Base-by-base conservation (phyloP, 2,329 filamentous ascomycete genomes). In the Clathrospora elynae region DNA sequence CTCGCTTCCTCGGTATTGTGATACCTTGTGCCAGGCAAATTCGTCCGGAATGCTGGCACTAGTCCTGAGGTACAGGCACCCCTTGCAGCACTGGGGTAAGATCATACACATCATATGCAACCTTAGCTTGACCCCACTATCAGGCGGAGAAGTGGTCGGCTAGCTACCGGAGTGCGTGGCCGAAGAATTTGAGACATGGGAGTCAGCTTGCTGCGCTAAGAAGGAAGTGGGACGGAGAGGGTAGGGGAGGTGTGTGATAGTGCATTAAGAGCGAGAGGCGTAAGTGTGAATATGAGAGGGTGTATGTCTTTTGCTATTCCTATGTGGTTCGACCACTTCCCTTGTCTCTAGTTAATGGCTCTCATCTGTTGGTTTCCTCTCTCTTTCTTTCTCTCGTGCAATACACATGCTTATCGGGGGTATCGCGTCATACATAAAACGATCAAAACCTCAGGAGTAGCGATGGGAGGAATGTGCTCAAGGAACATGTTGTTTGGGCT, bases 121-220 rank as follows among this genome's bases (percentile, higher is more conserved):
- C 29, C 13, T 42, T 29, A 49, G 46, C 41, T 6, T 46, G 40
- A 29, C 41, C 45, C 49, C 45, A 49, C 38, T 39, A 69, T 78
- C 4, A 59, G 68, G 61, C 3, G 78, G 78, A 28, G 69, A 63
- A n/a, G 12, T 82, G 78, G 78, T 67, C 61, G 1, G 72, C 73
- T 19, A 77, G 73, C 29, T 67, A 68, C 43, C 55, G 71, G 24
- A 56, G 57, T 2, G 64, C 51, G 1, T 80, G 77, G 51, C 78
- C 78, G 6, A 71, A 53, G 32, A 73, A 74, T 20, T 45, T 81
- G 53, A 74, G 78, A 47, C 78, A 81, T 62, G 78, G 78, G 6
- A 75, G 74, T 43, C 49, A 73, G 31, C 75, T 75, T 32, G 62
- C 72, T 43, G 73, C 74, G 4, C 50, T 80, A 46, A 55, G 43